Evolutionary conservation across 176 grass and related monocot species (phyloP), one percentile per base, ranked within the genome.

Genomic region (Bonia amplexicaulis): DNA sequence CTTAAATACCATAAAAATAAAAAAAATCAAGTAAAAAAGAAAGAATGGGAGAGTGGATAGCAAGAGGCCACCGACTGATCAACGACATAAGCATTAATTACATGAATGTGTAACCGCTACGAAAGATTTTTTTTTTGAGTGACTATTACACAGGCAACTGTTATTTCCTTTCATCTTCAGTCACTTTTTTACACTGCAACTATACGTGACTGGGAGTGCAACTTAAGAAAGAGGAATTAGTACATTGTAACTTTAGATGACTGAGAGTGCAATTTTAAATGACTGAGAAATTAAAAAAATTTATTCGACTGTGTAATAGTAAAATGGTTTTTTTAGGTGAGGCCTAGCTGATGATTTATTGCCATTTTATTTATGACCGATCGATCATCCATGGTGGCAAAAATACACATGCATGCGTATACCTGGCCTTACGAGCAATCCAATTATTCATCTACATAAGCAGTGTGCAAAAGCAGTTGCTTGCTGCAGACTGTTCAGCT

Each of bases 401-500:
- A 14, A 3, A 13, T 12, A 14, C 2, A 3, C 1, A 48, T 26
- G 7, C 12, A 71, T 15, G 70, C 44, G 2, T 7, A 40, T 6
- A 23, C 25, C n/a, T 27, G 58, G 60, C n/a, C 58, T 20, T 66
- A 33, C 13, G 66, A 85, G 60, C 84, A 78, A 47, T 46, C 53
- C 66, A 49, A 20, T 71, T 62, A 57, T 47, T 69, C 49, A 69
- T 69, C 83, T 69, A 69, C 74, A 85, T 60, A 19, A 86, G 35
- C 75, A 79, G 27, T 62, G 22, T 19, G 27, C 20, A 71, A 3
- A 78, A 78, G 26, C 12, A 78, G 65, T 78, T 48, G 74, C 19
- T 26, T 26, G 65, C 19, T 27, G 41, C 82, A 66, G 16, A 53
- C 71, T 75, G 11, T 70, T 60, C 65, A 69, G 49, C 37, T 60